Evolutionary conservation across 306 rosid species (phyloP).

Genomic region (Malus sieversii): DNA sequence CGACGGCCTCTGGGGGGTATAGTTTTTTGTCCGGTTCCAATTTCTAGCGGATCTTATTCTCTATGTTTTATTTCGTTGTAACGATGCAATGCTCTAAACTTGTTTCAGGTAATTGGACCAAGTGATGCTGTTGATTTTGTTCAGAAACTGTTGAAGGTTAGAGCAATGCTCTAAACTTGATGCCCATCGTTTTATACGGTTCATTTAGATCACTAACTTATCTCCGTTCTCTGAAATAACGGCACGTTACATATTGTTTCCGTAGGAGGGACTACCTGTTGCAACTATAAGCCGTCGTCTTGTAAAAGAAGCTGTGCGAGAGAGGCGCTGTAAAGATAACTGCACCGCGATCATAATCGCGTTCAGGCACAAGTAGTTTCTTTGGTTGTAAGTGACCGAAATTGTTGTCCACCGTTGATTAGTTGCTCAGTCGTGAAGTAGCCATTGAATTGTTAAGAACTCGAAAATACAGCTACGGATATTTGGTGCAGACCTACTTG

Average conservation of each 20-base stretch:
- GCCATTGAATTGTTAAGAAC: background rate
- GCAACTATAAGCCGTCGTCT: conserved; percentile 61
- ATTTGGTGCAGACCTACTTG: background rate
- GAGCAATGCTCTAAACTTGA: conserved; percentile 1
- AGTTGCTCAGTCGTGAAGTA: background rate
- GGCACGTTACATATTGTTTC: background rate
- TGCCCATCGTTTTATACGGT: background rate
- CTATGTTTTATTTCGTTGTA: conserved; percentile 8
- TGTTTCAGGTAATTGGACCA: conserved; percentile 84
- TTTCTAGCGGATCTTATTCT: conserved; percentile 11
- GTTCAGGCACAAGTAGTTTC: conserved; percentile 39
- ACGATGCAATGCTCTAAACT: background rate
- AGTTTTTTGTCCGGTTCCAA: background rate
- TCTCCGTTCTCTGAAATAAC: background rate
- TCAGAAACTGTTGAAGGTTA: conserved; percentile 62
- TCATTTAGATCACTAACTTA: background rate
- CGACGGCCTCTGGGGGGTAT: conserved; percentile 95
- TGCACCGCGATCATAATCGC: conserved; percentile 68
- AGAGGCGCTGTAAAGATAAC: conserved; percentile 83
- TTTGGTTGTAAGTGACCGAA: background rate
- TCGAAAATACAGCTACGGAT: background rate
- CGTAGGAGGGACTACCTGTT: conserved; percentile 65
- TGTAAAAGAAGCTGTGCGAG: conserved; percentile 75
- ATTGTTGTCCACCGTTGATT: background rate
- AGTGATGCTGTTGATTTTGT: conserved; percentile 89